These are phyloP conservation scores for Microdochium bolleyi DNA, from an alignment of 2,329 filamentous ascomycete genomes.

Conservation along the genomic window DNA sequence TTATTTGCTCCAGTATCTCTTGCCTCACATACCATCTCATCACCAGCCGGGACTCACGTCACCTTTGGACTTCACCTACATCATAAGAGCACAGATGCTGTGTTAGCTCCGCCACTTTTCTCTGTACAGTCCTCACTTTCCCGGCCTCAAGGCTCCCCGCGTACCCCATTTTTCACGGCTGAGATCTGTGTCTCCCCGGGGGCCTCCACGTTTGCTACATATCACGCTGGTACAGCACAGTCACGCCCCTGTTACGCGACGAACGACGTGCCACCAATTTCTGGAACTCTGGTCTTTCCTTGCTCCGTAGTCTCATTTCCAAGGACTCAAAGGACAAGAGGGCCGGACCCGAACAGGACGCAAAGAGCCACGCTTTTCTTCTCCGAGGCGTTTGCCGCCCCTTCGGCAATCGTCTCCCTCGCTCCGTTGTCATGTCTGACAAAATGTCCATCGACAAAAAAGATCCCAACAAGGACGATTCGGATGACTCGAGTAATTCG, in stretches of 20 bases:
- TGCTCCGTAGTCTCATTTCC: not conserved
- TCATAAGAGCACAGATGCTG: not conserved
- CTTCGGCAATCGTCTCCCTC: slow-evolving; percentile 28
- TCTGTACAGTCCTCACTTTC: not conserved
- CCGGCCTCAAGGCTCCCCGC: not conserved
- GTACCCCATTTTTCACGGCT: not conserved
- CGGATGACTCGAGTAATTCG: slow-evolving; percentile 53
- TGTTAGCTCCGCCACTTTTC: not conserved
- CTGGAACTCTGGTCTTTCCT: too few species aligned
- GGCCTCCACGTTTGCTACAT: not conserved
- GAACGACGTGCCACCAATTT: not conserved
- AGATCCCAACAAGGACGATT: slow-evolving; percentile 48
- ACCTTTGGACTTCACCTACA: slow-evolving; percentile 3
- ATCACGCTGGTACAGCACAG: not conserved
- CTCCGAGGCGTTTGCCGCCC: slow-evolving; percentile 29
- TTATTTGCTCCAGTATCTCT: not conserved
- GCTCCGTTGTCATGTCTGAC: slow-evolving; percentile 49
- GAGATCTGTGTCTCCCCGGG: not conserved
- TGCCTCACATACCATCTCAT: slow-evolving; percentile 3
- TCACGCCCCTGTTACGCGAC: not conserved
- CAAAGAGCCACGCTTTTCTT: slow-evolving; percentile 5
- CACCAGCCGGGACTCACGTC: slow-evolving; percentile 2
- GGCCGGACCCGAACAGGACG: slow-evolving; percentile 1
- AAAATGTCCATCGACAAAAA: slow-evolving; percentile 61
- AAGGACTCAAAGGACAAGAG: not conserved